phyloP scores from a whole-genome alignment of 1,284 basidiomycete species.

The Sanguinoderma infundibulare region DNA sequence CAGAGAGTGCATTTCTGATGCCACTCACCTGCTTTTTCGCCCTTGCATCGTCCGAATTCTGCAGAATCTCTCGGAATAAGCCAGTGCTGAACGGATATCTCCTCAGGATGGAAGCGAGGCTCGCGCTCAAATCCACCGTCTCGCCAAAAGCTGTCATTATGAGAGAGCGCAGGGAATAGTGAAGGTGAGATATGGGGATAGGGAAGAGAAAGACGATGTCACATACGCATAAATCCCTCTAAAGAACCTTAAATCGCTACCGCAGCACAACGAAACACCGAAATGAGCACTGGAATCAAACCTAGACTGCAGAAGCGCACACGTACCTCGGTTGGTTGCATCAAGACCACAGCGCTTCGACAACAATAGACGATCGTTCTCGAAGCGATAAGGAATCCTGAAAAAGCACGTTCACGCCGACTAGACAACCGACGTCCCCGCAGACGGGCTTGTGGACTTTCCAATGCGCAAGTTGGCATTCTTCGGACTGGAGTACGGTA shows the following conservation, averaged over 20 bases:
- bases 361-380: too few relatives aligned
- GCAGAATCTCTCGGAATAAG: slow-evolving; percentile 47
- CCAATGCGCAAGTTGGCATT: slow-evolving; percentile 24
- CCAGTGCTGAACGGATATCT: slow-evolving; percentile 48
- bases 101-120: slow-evolving; percentile 41
- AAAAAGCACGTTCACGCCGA: too few relatives aligned
- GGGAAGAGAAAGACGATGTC: background rate
- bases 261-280: slow-evolving; percentile 8
- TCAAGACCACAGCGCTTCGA: background rate
- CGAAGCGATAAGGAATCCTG: too few relatives aligned
- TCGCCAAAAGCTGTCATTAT: slow-evolving; percentile 25
- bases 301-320: background rate
- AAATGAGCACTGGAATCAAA: background rate
- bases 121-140: slow-evolving; percentile 21
- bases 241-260: background rate
- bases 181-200: background rate
- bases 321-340: background rate
- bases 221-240: background rate
- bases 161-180: too few relatives aligned
- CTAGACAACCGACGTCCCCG: too few relatives aligned
- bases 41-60: slow-evolving; percentile 53
- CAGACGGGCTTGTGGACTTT: slow-evolving; percentile 25
- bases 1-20: too few relatives aligned
- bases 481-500: slow-evolving; percentile 10
- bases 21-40: slow-evolving; percentile 31